Evolutionary conservation across 345 rosid species (phyloP).

Genomic region (Mercurialis annua): DNA sequence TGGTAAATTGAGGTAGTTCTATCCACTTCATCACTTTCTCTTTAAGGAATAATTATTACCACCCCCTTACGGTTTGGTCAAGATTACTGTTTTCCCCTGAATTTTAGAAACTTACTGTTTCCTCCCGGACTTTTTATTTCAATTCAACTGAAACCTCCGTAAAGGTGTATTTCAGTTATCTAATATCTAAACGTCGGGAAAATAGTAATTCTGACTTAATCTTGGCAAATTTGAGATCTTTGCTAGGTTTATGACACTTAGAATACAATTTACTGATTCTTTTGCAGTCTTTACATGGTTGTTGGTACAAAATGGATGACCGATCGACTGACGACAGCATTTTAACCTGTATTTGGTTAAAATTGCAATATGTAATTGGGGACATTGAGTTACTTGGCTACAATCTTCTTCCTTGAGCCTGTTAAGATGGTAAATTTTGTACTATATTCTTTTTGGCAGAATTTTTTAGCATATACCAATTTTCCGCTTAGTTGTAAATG

Average conservation of each 20-base stretch:
- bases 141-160: no score
- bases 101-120: no score
- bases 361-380: conserved; percentile 4
- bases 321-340: conserved; percentile 7
- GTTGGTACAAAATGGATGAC: conserved; percentile 22
- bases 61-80: no score
- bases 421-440: conserved; percentile 26
- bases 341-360: neutral
- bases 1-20: conserved; percentile 12
- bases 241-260: neutral
- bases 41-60: no score
- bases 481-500: conserved; percentile 9
- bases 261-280: conserved; percentile 4
- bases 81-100: no score
- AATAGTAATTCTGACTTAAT: no score
- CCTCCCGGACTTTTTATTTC: no score
- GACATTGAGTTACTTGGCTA: conserved; percentile 20
- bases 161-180: no score
- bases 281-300: conserved; percentile 28
- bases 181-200: no score
- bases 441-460: conserved; percentile 18
- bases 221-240: conserved; percentile 1
- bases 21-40: no score
- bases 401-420: conserved; percentile 19
- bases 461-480: conserved; percentile 21